Evolutionary conservation across 768 basidiomycete genomes (phyloP).

Genomic region (Boletus sensibilis): DNA sequence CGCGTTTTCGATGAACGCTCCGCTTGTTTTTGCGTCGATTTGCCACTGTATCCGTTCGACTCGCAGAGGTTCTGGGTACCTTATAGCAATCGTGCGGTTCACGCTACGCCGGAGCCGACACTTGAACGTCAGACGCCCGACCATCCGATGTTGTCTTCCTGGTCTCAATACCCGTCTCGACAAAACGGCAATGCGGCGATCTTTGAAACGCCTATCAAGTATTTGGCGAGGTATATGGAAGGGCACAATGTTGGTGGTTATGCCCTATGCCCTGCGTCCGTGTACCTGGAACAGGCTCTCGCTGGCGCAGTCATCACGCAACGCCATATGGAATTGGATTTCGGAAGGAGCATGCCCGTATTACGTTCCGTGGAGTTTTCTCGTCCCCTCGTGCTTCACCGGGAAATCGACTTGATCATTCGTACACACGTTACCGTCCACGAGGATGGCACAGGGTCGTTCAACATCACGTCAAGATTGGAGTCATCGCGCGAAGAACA

Average conservation of each 20-base stretch:
- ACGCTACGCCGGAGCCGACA: neutral
- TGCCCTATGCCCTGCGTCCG: constrained; percentile 63
- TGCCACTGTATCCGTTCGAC: constrained; percentile 67
- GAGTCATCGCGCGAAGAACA: constrained; percentile 33
- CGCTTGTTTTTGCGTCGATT: constrained; percentile 41
- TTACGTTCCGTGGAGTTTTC: constrained; percentile 48
- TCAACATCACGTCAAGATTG: constrained; percentile 46
- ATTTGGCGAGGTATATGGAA: constrained; percentile 44
- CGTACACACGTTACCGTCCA: constrained; percentile 40
- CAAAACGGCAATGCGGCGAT: constrained; percentile 39
- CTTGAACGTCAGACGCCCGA: constrained; percentile 14
- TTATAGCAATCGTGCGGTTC: constrained; percentile 34
- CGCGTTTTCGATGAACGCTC: constrained; percentile 48
- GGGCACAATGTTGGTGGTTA: constrained; percentile 59
- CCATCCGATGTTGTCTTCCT: constrained; percentile 40
- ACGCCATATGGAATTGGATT: constrained; percentile 33
- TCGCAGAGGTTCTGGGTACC: constrained; percentile 56
- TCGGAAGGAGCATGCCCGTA: constrained; percentile 34
- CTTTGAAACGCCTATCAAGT: constrained; percentile 53
- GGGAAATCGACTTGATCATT: constrained; percentile 34
- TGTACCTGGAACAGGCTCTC: constrained; percentile 58
- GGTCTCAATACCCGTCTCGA: constrained; percentile 42
- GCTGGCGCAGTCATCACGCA: constrained; percentile 43
- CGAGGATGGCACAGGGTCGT: constrained; percentile 38
- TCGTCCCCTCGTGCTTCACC: constrained; percentile 52